These are phyloP conservation scores for Globisporangium middletonii DNA, from an alignment of 352 stramenopile genomes.

Conservation along the genomic window DNA sequence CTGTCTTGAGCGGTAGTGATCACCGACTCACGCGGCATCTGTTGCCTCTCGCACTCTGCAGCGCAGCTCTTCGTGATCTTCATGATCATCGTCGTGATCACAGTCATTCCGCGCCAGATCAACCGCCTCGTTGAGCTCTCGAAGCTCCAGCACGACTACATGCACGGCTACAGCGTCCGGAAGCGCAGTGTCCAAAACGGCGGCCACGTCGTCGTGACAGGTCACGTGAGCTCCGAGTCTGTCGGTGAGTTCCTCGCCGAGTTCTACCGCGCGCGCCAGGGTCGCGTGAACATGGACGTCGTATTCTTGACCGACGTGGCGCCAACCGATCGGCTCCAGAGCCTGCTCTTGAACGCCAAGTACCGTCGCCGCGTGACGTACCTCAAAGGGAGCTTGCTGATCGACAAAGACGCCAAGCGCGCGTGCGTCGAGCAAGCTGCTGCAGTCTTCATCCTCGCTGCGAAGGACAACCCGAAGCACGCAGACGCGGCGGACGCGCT, in stretches of 20 bases:
- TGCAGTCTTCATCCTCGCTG: conserved; percentile 50
- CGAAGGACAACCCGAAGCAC: conserved; percentile 35
- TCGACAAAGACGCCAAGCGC: conserved; percentile 44
- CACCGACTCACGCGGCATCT: too few species aligned
- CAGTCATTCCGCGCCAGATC: conserved; percentile 49
- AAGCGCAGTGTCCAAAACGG: conserved; percentile 30
- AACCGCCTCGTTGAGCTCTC: conserved; percentile 47
- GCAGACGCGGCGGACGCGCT: conserved; percentile 37
- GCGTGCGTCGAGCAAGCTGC: conserved; percentile 35
- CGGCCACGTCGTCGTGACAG: conserved; percentile 47
- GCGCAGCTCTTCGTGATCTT: conserved; percentile 56
- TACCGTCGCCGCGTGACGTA: conserved; percentile 46
- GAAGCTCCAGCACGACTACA: conserved; percentile 37
- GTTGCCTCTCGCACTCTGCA: conserved; percentile 4
- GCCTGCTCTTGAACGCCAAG: conserved; percentile 33
- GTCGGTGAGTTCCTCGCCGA: conserved; percentile 48
- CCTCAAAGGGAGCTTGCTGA: conserved; percentile 46
- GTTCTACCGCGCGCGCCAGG: conserved; percentile 51
- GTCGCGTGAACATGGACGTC: conserved; percentile 59
- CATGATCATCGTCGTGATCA: conserved; percentile 54
- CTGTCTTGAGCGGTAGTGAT: too few species aligned
- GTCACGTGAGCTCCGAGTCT: conserved; percentile 36
- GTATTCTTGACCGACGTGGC: conserved; percentile 36
- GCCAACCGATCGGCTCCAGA: conserved; percentile 27
- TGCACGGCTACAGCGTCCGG: conserved; percentile 42